Conservation (phyloP, 73 alveolate genomes). For the Tetrahymena elliotti region DNA sequence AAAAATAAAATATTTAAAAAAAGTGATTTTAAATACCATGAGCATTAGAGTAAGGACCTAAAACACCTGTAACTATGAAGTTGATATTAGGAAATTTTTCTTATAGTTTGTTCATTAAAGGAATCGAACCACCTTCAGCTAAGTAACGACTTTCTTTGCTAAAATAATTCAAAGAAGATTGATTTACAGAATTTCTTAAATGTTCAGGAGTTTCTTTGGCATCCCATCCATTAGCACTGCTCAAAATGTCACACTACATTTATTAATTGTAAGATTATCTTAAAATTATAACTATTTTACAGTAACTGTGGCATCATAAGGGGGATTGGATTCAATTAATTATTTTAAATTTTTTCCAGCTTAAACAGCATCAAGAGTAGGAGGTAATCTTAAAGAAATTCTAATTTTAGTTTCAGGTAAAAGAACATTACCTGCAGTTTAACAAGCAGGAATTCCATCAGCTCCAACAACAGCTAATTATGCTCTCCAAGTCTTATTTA, state of each 20-base stretch:
- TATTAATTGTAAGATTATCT: background rate
- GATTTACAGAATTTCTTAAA: constrained; percentile 37
- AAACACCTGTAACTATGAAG: constrained; percentile 74
- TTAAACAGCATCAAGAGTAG: constrained; percentile 57
- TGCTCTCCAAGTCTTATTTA: constrained; percentile 83
- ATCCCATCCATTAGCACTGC: constrained; percentile 24
- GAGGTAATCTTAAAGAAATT: constrained; percentile 84
- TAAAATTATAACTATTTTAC: background rate
- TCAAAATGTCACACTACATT: background rate
- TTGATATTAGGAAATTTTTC: constrained; percentile 71
- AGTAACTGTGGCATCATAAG: constrained; percentile 71
- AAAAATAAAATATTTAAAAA: constrained; percentile 43
- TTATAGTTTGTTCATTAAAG: constrained; percentile 70
- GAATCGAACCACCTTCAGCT: constrained; percentile 89
- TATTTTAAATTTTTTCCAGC: constrained; percentile 57
- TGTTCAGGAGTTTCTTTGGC: constrained; percentile 7
- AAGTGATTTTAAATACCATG: constrained; percentile 70
- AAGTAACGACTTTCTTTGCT: constrained; percentile 44
- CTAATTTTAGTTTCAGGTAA: constrained; percentile 66
- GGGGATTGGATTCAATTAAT: constrained; percentile 51
- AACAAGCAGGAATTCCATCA: constrained; percentile 78
- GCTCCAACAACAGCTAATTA: constrained; percentile 73
- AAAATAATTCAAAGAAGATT: constrained; percentile 47
- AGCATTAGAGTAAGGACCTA: constrained; percentile 79
- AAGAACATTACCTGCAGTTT: constrained; percentile 85